Evolutionary conservation across 2,329 filamentous ascomycete species (phyloP).

Genomic region (Colletotrichum sp.): DNA sequence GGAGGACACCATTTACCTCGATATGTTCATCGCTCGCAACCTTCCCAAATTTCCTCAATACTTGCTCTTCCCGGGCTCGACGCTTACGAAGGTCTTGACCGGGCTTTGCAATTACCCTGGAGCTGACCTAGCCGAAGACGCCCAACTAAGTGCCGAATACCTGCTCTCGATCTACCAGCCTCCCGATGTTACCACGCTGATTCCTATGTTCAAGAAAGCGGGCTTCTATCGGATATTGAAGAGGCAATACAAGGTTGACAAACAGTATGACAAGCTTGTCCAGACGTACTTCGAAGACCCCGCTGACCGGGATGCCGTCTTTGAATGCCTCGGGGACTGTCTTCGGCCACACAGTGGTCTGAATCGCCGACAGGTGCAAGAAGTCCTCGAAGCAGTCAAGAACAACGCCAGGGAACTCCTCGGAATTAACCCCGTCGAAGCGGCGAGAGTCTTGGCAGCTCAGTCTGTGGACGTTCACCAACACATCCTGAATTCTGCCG

Average conservation of each 20-base stretch:
- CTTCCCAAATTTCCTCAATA: conserved; percentile 97
- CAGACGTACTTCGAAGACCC: conserved; percentile 85
- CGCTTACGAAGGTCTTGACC: conserved; percentile 79
- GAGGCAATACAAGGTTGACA: conserved; percentile 80
- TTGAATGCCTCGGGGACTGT: conserved; percentile 79
- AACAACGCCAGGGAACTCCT: conserved; percentile 71
- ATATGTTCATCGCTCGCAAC: conserved; percentile 98
- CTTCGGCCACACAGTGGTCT: conserved; percentile 69
- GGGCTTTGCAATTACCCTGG: conserved; percentile 87
- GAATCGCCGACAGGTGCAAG: conserved; percentile 71
- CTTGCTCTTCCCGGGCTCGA: conserved; percentile 85
- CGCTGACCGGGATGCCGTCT: conserved; percentile 76
- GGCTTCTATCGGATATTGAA: conserved; percentile 93
- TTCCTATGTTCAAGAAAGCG: conserved; percentile 79
- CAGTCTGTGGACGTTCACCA: conserved; percentile 70
- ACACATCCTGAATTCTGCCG: conserved; percentile 66
- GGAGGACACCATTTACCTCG: conserved; percentile 89
- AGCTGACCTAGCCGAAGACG: conserved; percentile 84
- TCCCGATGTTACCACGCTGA: conserved; percentile 76
- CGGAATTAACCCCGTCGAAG: conserved; percentile 66
- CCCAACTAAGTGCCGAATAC: conserved; percentile 96
- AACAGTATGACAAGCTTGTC: conserved; percentile 79
- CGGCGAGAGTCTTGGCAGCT: conserved; percentile 69
- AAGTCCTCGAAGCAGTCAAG: conserved; percentile 72
- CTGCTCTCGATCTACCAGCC: conserved; percentile 92